Evolutionary conservation across 305 asterid species (phyloP), one percentile per base, ranked within the genome.

Genomic region (Solanum hybrid): DNA sequence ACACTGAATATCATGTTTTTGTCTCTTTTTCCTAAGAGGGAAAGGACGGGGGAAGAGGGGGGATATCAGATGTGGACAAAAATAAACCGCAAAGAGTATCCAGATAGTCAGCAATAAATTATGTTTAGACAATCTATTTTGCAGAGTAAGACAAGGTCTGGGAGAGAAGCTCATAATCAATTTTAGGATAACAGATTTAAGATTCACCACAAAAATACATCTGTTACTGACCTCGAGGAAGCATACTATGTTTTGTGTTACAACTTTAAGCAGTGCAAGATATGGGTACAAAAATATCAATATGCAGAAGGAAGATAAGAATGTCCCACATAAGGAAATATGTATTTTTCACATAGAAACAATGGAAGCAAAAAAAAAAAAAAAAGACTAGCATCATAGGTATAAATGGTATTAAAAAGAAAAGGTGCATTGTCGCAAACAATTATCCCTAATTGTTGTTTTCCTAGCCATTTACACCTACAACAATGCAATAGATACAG

Each of bases 171-270:
- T 82, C 87, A 45, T 45, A 82, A 45, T 82, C 72, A 27, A 82
- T 27, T 82, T 80, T 17, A 45, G 38, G 72, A 82, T 82, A 45
- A 29, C 29, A 45, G 38, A 82, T 45, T 29, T 45, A 82, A 27
- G 72, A 82, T 82, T 60, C 87, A 45, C 87, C 87, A 82, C 38
- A 60, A 32, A 82, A 85, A 31, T 56, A 56, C 87, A 56, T 85
- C 12, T 85, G 38, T 42, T 45, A 85, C 42, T 51, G 22, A 56
- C 42, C 87, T 56, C 31, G 22, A 85, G 87, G 22, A 84, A 51
- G 40, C 19, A 82, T 45, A 45, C 26, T 51, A 84, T 71, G 22
- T 40, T 45, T 84, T 84, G 38, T 42, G 87, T 27, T 29, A 84
- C 87, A 84, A 17, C 22, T 29, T 17, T 51, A 51, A 22, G 75